Evolutionary conservation across 1,139 yeast genomes (phyloP), one percentile per base, ranked within the genome.

Genomic region (Oligophagozyma castellii): DNA sequence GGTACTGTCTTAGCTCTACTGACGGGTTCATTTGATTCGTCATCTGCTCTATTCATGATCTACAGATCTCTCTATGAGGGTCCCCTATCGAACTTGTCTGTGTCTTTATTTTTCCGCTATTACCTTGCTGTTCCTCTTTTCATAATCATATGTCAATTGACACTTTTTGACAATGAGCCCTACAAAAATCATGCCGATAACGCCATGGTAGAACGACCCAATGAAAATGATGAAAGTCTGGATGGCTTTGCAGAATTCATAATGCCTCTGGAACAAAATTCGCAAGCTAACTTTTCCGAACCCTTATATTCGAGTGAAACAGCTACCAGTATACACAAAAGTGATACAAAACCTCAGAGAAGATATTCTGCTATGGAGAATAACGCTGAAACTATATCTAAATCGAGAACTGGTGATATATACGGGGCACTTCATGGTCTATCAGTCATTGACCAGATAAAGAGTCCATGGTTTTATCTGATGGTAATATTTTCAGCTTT

Each of bases 401-500:
- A 65, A 22, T 53, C 59, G 26, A 61, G 70, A 35, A 56, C 80
- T 4, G 75, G 86, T 11, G 93, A 93, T 2, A 69, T 81, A 2
- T 81, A 79, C 58, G 95, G 95, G n/a, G 69, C 76, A 5, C 58
- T 84, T 52, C 95, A 86, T 50, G 80, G 75, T 3, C 56, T 59
- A 24, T 40, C 76, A 1, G 66, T 76, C n/a, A 38, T 44, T 8
- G 65, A 66, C 28, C 96, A 86, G 56, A 57, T 84, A 32, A 58
- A 55, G 26, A 70, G 89, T 3, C 73, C 76, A 7, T 83, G 95
- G 92, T 86, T 83, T 51, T 48, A 64, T 29, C 58, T 83, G 32
- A 77, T 83, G 78, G 68, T 81, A 14, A 48, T 70, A 4, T 81
- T 83, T 53, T 78, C 94, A 4, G 69, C 86, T 2, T 67, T 83